Evolutionary conservation across 208 protist genomes (phyloP).

Genomic region (Vickermania ingenoplastis): DNA sequence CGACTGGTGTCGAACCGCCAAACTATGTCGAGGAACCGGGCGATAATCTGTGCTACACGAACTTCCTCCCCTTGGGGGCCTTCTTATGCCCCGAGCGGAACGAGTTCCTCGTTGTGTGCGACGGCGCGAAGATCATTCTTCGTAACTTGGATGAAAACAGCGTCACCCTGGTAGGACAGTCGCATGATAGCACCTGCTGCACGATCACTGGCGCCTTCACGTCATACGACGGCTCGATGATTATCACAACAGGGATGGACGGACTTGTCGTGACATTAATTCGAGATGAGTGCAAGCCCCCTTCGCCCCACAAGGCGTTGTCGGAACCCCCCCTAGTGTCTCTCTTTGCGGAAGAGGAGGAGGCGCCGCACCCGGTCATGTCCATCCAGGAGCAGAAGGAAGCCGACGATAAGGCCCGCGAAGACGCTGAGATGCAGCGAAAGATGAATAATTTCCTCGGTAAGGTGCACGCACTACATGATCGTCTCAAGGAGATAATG

Average conservation of each 20-base stretch:
- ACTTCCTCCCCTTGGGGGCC: slow-evolving; percentile 26
- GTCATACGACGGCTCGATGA: slow-evolving; percentile 77
- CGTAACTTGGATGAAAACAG: not conserved
- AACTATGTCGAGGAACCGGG: slow-evolving; percentile 84
- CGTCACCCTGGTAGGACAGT: slow-evolving; percentile 19
- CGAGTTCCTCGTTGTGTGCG: slow-evolving; percentile 12
- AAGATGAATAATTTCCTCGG: slow-evolving; percentile 66
- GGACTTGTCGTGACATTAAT: slow-evolving; percentile 85
- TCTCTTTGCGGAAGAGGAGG: slow-evolving; percentile 9
- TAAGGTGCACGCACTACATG: slow-evolving; percentile 51
- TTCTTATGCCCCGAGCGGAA: slow-evolving; percentile 16
- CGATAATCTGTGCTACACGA: slow-evolving; percentile 76
- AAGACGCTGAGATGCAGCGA: slow-evolving; percentile 43
- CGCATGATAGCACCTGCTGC: slow-evolving; percentile 80
- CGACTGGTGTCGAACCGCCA: slow-evolving; percentile 73
- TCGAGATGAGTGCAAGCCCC: slow-evolving; percentile 16
- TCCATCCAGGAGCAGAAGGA: slow-evolving; percentile 92
- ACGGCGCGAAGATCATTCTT: slow-evolving; percentile 8
- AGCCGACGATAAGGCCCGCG: slow-evolving; percentile 71
- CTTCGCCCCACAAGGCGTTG: not conserved
- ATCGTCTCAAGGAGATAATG: slow-evolving; percentile 55
- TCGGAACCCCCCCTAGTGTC: not conserved
- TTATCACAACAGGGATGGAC: slow-evolving; percentile 84
- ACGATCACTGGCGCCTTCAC: slow-evolving; percentile 44
- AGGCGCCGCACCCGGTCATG: slow-evolving; percentile 16